A percentile compares a stretch with the other conserved stretches of the same genome.
Conservation (phyloP, 2,329 filamentous ascomycete genomes). For the Apiospora hydei region DNA sequence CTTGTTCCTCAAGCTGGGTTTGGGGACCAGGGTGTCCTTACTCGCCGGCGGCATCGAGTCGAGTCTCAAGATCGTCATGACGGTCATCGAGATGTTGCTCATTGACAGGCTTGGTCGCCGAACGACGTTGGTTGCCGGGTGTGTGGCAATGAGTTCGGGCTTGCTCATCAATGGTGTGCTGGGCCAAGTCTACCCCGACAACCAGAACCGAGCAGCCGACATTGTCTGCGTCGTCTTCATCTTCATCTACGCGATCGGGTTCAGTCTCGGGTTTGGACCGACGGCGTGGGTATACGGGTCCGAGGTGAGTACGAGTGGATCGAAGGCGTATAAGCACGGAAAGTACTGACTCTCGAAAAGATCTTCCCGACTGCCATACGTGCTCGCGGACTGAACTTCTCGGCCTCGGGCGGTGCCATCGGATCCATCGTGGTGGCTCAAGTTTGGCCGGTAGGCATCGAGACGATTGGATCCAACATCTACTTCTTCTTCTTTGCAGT, state of each 20-base stretch:
- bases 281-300: constrained; percentile 67
- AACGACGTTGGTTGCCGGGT: constrained; percentile 34
- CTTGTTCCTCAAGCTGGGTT: constrained; percentile 22
- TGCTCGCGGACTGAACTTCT: constrained; percentile 62
- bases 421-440: constrained; percentile 62
- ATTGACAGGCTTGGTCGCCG: constrained; percentile 34
- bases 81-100: constrained; percentile 61
- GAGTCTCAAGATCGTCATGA: constrained; percentile 51
- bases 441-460: constrained; percentile 62
- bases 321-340: not conserved
- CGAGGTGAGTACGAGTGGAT: constrained; percentile 49
- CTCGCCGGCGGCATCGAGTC: constrained; percentile 44
- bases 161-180: constrained; percentile 44
- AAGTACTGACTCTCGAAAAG: constrained; percentile 33
- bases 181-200: constrained; percentile 46
- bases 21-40: constrained; percentile 13
- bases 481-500: constrained; percentile 66
- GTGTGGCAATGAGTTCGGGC: constrained; percentile 30
- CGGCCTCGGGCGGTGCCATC: constrained; percentile 61
- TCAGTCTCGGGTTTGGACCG: constrained; percentile 64
- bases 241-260: constrained; percentile 65
- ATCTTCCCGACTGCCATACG: constrained; percentile 66
- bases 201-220: constrained; percentile 42
- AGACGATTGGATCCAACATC: constrained; percentile 56
- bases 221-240: constrained; percentile 52